Percentiles rank a stretch among this genome's conserved stretches.
phyloP scores from a whole-genome alignment of 2,329 filamentous ascomycete genomes.

The Diaporthe nobilis region DNA sequence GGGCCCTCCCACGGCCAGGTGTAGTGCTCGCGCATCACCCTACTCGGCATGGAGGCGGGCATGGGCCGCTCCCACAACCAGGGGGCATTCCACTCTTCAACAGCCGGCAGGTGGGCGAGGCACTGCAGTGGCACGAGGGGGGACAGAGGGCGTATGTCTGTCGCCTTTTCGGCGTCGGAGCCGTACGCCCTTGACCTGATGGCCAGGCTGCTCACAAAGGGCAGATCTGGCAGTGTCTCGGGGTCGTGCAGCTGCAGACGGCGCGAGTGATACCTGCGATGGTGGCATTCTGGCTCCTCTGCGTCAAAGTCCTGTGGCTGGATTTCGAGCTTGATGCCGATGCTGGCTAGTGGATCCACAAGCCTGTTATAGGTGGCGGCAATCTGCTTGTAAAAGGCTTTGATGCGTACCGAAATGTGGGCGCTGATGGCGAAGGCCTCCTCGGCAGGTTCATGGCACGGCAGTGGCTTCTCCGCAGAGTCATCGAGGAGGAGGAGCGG shows the following conservation, averaged over 20 bases:
- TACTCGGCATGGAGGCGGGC: neutral
- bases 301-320: constrained; percentile 8
- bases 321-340: constrained; percentile 3
- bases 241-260: constrained; percentile 5
- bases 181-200: constrained; percentile 3
- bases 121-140: constrained; percentile 10
- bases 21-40: constrained; percentile 6
- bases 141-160: constrained; percentile 4
- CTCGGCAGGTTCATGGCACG: neutral
- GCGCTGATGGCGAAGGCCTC: neutral
- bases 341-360: no score
- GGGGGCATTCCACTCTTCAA: neutral
- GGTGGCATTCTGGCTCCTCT: neutral
- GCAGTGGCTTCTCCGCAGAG: neutral
- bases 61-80: neutral
- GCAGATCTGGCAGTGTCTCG: constrained; percentile 18
- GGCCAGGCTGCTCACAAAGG: constrained; percentile 6
- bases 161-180: neutral
- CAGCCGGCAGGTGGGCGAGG: constrained; percentile 3
- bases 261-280: constrained; percentile 1
- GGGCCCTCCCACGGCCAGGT: constrained; percentile 14
- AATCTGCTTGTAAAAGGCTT: constrained; percentile 5
- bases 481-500: neutral
- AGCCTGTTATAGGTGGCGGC: neutral
- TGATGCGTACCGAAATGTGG: neutral